Evolutionary conservation across 441 rosid genomes (phyloP).

Genomic region (Arabidopsis hybrid): DNA sequence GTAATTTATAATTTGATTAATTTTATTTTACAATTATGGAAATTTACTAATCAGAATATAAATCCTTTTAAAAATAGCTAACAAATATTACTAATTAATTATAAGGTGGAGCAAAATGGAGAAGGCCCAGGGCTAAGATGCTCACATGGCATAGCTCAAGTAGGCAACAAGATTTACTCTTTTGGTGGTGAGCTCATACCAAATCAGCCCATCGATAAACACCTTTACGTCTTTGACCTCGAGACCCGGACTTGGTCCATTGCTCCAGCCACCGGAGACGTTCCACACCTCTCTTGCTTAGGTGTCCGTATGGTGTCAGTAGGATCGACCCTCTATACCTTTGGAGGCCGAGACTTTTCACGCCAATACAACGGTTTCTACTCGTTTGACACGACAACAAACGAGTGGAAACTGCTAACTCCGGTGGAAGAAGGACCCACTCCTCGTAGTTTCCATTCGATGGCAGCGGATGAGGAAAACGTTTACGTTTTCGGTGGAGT

Average conservation of each 20-base stretch:
- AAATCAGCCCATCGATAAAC: constrained; percentile 80
- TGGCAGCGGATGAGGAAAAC: constrained; percentile 57
- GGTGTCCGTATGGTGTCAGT: constrained; percentile 80
- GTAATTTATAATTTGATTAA: background rate
- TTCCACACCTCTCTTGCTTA: constrained; percentile 74
- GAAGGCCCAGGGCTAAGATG: constrained; percentile 78
- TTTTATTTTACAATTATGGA: background rate
- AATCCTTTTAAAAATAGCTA: background rate
- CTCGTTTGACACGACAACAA: constrained; percentile 63
- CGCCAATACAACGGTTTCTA: constrained; percentile 74
- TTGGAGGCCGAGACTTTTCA: constrained; percentile 77
- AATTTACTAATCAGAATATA: background rate
- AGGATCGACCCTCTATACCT: constrained; percentile 65
- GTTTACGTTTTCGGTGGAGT: constrained; percentile 87
- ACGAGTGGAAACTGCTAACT: constrained; percentile 67
- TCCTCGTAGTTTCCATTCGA: constrained; percentile 86
- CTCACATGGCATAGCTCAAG: constrained; percentile 76
- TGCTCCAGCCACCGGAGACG: constrained; percentile 60
- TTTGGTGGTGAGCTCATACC: constrained; percentile 85
- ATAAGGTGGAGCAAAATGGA: constrained; percentile 73
- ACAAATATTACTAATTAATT: background rate
- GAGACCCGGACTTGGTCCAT: constrained; percentile 64
- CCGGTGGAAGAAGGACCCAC: constrained; percentile 59
- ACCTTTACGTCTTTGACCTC: constrained; percentile 70
- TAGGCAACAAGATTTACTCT: constrained; percentile 66